phyloP scores from a whole-genome alignment of 2,329 filamentous ascomycete species.

The Fusarium virguliforme region DNA sequence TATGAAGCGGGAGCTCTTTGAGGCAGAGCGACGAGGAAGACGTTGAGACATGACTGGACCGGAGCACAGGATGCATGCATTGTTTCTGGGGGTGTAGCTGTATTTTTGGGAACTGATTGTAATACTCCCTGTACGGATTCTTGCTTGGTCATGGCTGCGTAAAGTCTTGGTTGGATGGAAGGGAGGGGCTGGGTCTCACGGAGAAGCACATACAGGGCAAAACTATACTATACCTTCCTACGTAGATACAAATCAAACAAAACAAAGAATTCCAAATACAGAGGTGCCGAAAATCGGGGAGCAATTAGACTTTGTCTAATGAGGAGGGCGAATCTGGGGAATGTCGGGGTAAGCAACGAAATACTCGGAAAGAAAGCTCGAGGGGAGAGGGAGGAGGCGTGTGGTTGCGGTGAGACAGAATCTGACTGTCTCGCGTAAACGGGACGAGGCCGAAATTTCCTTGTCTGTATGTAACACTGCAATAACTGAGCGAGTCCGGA shows the following conservation, averaged over 20 bases:
- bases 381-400: neutral
- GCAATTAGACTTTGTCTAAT: slow-evolving; percentile 13
- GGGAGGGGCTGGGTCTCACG: slow-evolving; percentile 12
- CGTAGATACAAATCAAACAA: slow-evolving; percentile 35
- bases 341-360: slow-evolving; percentile 18
- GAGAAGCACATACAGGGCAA: slow-evolving; percentile 24
- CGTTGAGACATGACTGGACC: slow-evolving; percentile 46
- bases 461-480: slow-evolving; percentile 2
- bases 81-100: slow-evolving; percentile 37
- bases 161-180: slow-evolving; percentile 19
- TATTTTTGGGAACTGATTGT: slow-evolving; percentile 35
- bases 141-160: slow-evolving; percentile 21
- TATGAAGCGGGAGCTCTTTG: slow-evolving; percentile 80
- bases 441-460: neutral
- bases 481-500: neutral
- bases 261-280: slow-evolving; percentile 28
- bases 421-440: slow-evolving; percentile 6
- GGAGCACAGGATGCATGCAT: slow-evolving; percentile 34
- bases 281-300: slow-evolving; percentile 18
- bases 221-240: slow-evolving; percentile 30
- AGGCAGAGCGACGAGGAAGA: slow-evolving; percentile 75
- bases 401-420: slow-evolving; percentile 12
- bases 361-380: slow-evolving; percentile 11
- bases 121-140: slow-evolving; percentile 40
- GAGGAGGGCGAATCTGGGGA: slow-evolving; percentile 23